Evolutionary conservation across 208 protist genomes (phyloP), one percentile per base, ranked within the genome.

Genomic region (Trypanosoma brucei): DNA sequence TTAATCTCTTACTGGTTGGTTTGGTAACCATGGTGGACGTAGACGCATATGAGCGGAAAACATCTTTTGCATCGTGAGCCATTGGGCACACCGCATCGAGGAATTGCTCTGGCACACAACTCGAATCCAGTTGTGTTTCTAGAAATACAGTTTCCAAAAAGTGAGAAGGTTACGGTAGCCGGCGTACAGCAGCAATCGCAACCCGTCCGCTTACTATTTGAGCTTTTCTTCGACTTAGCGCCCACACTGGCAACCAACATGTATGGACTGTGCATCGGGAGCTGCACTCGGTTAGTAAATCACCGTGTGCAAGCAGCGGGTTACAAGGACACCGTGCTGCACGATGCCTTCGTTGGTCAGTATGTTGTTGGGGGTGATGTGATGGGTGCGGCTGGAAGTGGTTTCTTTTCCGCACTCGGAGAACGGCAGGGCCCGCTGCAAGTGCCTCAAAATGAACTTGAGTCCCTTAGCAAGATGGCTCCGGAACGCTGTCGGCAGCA

Each of bases 321-420:
- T 38, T 76, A 68, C 59, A 72, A 68, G 38, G 71, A 55, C 31
- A 72, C 59, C 13, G 44, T 65, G 3, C 11, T 76, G 54, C 59
- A 65, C 14, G 65, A 69, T 35, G 34, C 64, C 0, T 37, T 72
- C 2, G 65, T 67, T 37, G 71, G 71, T 4, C 59, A 66, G 54
- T 67, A 68, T 46, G 3, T 76, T 34, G 39, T 67, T 57, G 71
- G 71, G 30, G 65, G 71, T n/a, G 71, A 76, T 62, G 71, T 76
- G 45, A 69, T 76, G 59, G 48, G 42, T 50, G 45, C 49, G 34
- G 38, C 30, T 14, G 65, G 65, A 1, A 60, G 50, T 14, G 71
- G 71, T 22, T 67, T 68, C 48, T 72, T 69, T 30, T 71, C 63
- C 35, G 71, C 71, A 0, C 6, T 61, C 5, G 64, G 59, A 6